Percentiles rank a stretch among this genome's conserved stretches.
Conservation (phyloP, 768 basidiomycete species). For the Mrakia frigida region DNA sequence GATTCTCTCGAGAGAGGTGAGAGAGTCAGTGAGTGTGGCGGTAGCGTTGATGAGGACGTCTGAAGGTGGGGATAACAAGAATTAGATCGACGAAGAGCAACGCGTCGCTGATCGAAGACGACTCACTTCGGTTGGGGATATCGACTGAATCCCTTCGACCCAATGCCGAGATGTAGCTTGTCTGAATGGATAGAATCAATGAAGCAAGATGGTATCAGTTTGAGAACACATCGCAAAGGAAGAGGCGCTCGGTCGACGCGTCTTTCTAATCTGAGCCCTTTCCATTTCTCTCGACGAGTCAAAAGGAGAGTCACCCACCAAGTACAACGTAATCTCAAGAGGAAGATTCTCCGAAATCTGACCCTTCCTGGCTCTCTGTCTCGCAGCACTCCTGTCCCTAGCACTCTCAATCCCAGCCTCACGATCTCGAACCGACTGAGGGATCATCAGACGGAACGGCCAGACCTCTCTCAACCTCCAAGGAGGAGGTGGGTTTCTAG, state of each 20-base stretch:
- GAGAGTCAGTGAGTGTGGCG: slow-evolving; percentile 53
- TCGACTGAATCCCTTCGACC: slow-evolving; percentile 57
- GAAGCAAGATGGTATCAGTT: no score
- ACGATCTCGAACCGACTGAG: neutral
- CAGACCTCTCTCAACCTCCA: neutral
- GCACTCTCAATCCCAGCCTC: neutral
- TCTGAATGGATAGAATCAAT: neutral
- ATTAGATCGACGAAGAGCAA: neutral
- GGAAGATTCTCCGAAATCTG: slow-evolving; percentile 9
- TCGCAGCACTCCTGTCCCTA: neutral
- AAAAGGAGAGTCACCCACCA: no score
- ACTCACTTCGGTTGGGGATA: slow-evolving; percentile 51
- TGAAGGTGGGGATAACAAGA: neutral
- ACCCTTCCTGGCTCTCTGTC: slow-evolving; percentile 5
- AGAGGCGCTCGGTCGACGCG: no score
- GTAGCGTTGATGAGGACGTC: slow-evolving; percentile 49
- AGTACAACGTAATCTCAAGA: neutral
- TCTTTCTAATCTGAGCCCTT: no score
- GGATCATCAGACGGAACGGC: neutral
- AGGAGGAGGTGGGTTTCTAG: neutral
- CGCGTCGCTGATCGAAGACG: neutral
- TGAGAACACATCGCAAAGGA: no score
- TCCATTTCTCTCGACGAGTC: no score
- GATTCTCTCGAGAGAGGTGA: slow-evolving; percentile 67
- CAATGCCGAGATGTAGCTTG: slow-evolving; percentile 52